Base-by-base conservation (phyloP, 1,139 yeast genomes). In the Insectozyma bohioensis region DNA sequence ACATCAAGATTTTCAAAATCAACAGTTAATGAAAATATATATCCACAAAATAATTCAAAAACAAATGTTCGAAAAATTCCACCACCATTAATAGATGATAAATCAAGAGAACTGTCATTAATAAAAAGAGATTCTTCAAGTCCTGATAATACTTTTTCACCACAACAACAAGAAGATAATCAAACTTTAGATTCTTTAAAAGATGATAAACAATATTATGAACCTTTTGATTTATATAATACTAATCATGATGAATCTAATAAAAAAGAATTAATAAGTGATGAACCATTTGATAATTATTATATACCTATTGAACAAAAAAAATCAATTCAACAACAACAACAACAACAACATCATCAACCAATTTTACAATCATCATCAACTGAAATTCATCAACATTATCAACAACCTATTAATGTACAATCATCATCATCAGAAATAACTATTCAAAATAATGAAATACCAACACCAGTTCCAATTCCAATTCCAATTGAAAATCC, bases 211-310 rank as follows among this genome's bases (percentile, higher is more conserved):
- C 6, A 17, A 16, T 30, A 32, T 24, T 20, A 28, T 20, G 45
- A 37, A 26, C 35, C 40, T 7, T 37, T 30, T 35, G 42, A 37
- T 18, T 13, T 28, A 13, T 34, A 37, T 20, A 30, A 36, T 20
- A 22, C 33, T 8, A 34, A 30, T 19, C 20, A 24, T 20, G 40
- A 26, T 10, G 24, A 26, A n/a, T 12, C 14, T 12, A 16, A 24
- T 10, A 29, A 27, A 20, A 11, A 21, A n/a, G 8, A 17, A 12
- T 13, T 15, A 19, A 17, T n/a, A 10, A 12, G 32, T 4, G 45
- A 37, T 12, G 67, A 63, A 29, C 69, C 67, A 2, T 61, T 49
- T 36, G 60, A 61, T 3, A 48, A 51, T 30, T 60, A 62, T 36
- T 36, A 40, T 20, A 41, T 55, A 46, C 41, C 16, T 25, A 20